Evolutionary conservation across 2,329 filamentous ascomycete species (phyloP).

Genomic region (Fusarium sp.): DNA sequence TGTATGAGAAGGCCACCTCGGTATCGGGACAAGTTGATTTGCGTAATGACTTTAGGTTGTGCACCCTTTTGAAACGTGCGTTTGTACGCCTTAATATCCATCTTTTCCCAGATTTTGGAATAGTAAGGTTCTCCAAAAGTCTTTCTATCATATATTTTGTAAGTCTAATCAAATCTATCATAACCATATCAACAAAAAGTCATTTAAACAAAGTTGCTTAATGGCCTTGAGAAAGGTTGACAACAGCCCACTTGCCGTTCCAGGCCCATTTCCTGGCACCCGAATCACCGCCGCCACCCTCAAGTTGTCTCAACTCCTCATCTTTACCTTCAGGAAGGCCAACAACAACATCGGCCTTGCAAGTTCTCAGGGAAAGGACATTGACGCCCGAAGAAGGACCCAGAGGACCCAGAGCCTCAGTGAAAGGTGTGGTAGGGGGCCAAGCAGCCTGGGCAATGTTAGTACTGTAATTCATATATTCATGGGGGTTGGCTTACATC

Average conservation of each 20-base stretch:
- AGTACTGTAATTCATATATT: not conserved
- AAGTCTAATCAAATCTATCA: conserved; percentile 29
- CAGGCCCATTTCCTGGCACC: conserved; percentile 88
- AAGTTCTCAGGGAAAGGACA: conserved; percentile 87
- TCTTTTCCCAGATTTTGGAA: too few species aligned
- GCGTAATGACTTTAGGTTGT: too few species aligned
- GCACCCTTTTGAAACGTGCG: not conserved
- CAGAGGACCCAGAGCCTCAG: conserved; percentile 84
- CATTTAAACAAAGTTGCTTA: conserved; percentile 19
- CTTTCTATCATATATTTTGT: conserved; percentile 10
- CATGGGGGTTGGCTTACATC: conserved; percentile 70
- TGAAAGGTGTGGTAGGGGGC: conserved; percentile 89
- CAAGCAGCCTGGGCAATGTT: conserved; percentile 61
- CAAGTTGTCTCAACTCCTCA: conserved; percentile 76
- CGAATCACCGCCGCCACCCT: conserved; percentile 77
- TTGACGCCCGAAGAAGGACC: conserved; percentile 85
- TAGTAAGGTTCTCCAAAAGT: not conserved
- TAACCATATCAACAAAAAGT: conserved; percentile 26
- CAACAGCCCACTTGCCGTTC: conserved; percentile 97
- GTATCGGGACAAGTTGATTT: too few species aligned
- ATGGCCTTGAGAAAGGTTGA: conserved; percentile 61
- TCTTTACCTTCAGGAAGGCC: conserved; percentile 85
- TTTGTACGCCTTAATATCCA: not conserved
- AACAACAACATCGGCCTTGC: conserved; percentile 96
- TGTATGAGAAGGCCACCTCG: not conserved